These are phyloP conservation scores for Coemansia sp. DNA, from an alignment of 192 early-diverging fungal species.

Conservation along the genomic window DNA sequence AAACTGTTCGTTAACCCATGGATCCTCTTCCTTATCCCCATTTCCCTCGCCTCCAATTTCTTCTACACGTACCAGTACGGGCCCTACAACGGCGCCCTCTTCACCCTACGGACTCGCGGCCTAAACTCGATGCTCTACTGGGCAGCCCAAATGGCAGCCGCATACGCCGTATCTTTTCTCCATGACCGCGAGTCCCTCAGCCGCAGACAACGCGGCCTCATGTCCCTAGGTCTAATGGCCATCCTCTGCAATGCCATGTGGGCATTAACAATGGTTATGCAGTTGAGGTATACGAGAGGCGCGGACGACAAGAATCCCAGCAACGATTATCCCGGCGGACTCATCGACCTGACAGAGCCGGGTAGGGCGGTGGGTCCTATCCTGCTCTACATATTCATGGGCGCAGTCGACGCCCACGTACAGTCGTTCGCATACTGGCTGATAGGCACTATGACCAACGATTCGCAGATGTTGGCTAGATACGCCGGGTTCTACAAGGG, in stretches of 20 bases:
- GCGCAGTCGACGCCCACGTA: conserved; percentile 72
- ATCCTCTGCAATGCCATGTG: conserved; percentile 29
- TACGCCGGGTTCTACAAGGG: conserved; percentile 87
- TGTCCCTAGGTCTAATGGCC: conserved; percentile 9
- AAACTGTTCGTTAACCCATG: conserved; percentile 65
- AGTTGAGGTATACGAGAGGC: conserved; percentile 54
- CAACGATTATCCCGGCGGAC: conserved; percentile 36
- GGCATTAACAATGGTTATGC: conserved; percentile 60
- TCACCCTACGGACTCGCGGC: conserved; percentile 68
- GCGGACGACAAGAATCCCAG: neutral
- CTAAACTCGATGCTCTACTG: conserved; percentile 80
- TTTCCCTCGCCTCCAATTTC: conserved; percentile 74
- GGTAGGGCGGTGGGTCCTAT: conserved; percentile 59
- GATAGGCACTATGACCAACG: conserved; percentile 78
- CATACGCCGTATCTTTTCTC: conserved; percentile 59
- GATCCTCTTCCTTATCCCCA: conserved; percentile 68
- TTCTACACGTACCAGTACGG: conserved; percentile 78
- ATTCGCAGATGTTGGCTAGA: conserved; percentile 63
- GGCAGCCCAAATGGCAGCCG: conserved; percentile 74
- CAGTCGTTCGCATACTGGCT: conserved; percentile 80
- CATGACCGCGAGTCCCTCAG: conserved; percentile 22
- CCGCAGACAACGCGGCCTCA: conserved; percentile 24
- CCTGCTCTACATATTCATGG: conserved; percentile 71
- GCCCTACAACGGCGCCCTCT: conserved; percentile 65
- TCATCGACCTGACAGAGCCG: conserved; percentile 55